Evolutionary conservation across 2,329 filamentous ascomycete genomes (phyloP), one percentile per base, ranked within the genome.

Genomic region (Ascochyta viciae-villosae): DNA sequence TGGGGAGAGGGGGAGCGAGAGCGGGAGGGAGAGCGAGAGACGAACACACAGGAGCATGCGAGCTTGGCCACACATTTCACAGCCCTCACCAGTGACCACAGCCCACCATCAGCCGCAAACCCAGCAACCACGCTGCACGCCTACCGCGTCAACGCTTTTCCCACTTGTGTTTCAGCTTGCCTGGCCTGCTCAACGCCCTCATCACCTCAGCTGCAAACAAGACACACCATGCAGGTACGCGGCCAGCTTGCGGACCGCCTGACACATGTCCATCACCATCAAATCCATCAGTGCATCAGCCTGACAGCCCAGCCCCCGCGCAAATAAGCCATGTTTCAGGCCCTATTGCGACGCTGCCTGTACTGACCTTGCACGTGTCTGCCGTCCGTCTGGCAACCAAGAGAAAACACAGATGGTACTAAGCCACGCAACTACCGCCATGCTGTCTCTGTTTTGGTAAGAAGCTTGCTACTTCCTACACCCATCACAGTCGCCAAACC

Each of bases 141-240:
- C 52, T 47, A 47, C 55, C 39, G 44, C 44, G 43, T 48, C 48
- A 48, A 29, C 33, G 40, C 37, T 26, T 37, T 31, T 46, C 31
- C 35, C 38, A 26, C 39, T 19, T 24, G 49, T 50, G 54, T 57
- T 52, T 53, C 43, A 52, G 19, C 44, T 52, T 38, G 48, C 52
- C 61, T 58, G 50, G 54, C 47, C 50, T 47, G 55, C 16, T 16
- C 16, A 16, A 16, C 16, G 16, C 16, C 16, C 16, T 16, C 16
- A 16, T 16, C 16, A 16, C 16, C 16, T 16, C 16, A 16, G 16
- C 16, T 16, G 16, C 16, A 16, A 16, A 16, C 38, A 34, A 33
- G 27, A 22, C 27, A 23, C 29, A 37, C 46, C 19, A 59, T 57
- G 63, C 65, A 67, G 62, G 63, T 63, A 67, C 63, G 50, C 58